These are phyloP conservation scores for Ceratocystis diversiconidia DNA, from an alignment of 2,329 filamentous ascomycete genomes.

Conservation along the genomic window DNA sequence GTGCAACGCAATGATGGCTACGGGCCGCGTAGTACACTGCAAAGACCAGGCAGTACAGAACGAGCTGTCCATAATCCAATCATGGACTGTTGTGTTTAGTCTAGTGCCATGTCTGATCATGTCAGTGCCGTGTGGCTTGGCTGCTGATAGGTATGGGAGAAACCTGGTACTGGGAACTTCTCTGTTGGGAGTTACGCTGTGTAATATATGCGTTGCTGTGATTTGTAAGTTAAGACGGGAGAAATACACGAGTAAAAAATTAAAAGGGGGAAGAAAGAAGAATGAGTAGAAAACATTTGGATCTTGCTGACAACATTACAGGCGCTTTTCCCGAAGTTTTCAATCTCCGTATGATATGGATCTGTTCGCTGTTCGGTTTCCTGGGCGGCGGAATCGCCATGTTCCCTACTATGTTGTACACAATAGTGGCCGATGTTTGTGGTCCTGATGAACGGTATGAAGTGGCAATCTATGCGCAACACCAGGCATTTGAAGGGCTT, in stretches of 20 bases:
- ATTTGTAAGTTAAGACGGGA: conserved; percentile 12
- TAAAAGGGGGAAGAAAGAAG: neutral
- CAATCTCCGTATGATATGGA: conserved; percentile 19
- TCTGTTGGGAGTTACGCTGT: conserved; percentile 17
- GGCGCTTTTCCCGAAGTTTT: conserved; percentile 18
- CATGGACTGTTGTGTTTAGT: conserved; percentile 20
- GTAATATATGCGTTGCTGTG: conserved; percentile 11
- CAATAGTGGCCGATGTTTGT: conserved; percentile 19
- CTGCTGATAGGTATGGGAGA: conserved; percentile 20
- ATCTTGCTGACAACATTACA: neutral
- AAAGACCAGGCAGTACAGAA: conserved; percentile 20
- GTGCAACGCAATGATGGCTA: neutral
- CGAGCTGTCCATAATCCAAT: conserved; percentile 20
- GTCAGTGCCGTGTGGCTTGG: conserved; percentile 20
- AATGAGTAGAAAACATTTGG: too few species aligned
- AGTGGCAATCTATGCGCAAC: conserved; percentile 9
- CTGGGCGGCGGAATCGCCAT: conserved; percentile 20
- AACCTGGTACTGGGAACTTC: conserved; percentile 18
- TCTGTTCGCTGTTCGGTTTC: conserved; percentile 18
- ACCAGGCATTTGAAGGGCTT: neutral
- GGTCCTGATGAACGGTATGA: conserved; percentile 14
- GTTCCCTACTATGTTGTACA: conserved; percentile 20
- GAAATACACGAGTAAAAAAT: neutral
- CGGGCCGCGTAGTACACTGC: conserved; percentile 13
- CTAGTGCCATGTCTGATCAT: conserved; percentile 19